Percentiles rank a stretch among this genome's conserved stretches.
Conservation (phyloP, 2,329 filamentous ascomycete genomes). For the Curvularia lunata region DNA sequence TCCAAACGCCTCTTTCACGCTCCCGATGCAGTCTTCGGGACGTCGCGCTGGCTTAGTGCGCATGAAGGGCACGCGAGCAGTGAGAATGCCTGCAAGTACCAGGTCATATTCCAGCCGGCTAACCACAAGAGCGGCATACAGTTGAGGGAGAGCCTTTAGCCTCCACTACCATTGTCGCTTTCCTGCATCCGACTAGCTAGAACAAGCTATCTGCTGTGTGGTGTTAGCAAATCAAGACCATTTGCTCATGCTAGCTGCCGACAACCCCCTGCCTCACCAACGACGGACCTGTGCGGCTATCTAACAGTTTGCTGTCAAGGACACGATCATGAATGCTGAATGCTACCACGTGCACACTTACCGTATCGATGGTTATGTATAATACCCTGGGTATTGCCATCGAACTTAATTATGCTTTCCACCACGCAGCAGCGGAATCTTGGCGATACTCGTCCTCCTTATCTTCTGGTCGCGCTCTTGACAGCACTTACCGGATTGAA, state of each 20-base stretch:
- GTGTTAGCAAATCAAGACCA: constrained; percentile 37
- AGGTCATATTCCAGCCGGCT: not conserved
- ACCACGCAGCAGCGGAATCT: not conserved
- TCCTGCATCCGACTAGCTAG: constrained; percentile 28
- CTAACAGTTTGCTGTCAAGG: constrained; percentile 2
- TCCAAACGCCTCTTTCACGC: not conserved
- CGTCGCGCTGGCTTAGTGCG: constrained; percentile 6
- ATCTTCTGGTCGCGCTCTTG: constrained; percentile 1
- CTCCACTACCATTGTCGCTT: constrained; percentile 25
- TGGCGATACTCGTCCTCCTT: not conserved
- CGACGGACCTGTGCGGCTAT: constrained; percentile 24
- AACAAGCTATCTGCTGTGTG: constrained; percentile 20
- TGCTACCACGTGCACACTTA: constrained; percentile 18
- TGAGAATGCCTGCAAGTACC: not conserved
- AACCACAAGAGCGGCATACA: constrained; percentile 13
- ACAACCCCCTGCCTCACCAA: constrained; percentile 27
- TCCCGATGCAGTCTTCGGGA: constrained; percentile 8
- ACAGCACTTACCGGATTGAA: constrained; percentile 7
- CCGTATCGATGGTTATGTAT: not conserved
- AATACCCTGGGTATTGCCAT: not conserved
- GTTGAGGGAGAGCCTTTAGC: constrained; percentile 7
- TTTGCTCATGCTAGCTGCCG: constrained; percentile 25
- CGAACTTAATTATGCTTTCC: not conserved
- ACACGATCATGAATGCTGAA: not conserved
- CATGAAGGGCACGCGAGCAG: constrained; percentile 9